phyloP scores from a whole-genome alignment of 768 basidiomycete species.

The Xerocomus brunneocitrinus region DNA sequence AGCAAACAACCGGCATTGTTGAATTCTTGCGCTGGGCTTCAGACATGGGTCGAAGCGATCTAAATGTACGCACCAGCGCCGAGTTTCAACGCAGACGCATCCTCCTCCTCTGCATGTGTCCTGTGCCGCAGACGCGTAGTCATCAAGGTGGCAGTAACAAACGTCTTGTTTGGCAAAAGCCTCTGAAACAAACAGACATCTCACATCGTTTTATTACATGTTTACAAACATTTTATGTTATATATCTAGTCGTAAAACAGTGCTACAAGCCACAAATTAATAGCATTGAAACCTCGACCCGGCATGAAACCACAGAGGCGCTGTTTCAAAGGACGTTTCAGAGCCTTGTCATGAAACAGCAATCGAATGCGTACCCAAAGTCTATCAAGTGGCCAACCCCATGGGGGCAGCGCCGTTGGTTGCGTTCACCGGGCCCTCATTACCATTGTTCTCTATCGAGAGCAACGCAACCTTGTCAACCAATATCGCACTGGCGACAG shows the following conservation, averaged over 20 bases:
- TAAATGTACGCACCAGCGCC: slow-evolving; percentile 51
- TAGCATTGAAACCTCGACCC: slow-evolving; percentile 28
- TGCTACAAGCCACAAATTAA: slow-evolving; percentile 24
- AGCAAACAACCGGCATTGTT: slow-evolving; percentile 88
- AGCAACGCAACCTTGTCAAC: slow-evolving; percentile 36
- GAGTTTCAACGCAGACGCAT: slow-evolving; percentile 79
- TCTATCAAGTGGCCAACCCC: slow-evolving; percentile 27
- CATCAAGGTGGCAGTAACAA: slow-evolving; percentile 47
- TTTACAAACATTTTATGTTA: slow-evolving; percentile 35
- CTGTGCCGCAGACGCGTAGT: slow-evolving; percentile 61
- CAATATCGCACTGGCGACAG: slow-evolving; percentile 33
- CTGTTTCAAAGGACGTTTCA: slow-evolving; percentile 4
- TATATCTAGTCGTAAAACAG: slow-evolving; percentile 32
- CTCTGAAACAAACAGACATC: slow-evolving; percentile 23
- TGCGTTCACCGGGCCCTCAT: slow-evolving; percentile 7
- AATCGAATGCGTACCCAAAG: slow-evolving; percentile 12
- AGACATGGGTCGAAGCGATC: background rate
- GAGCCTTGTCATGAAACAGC: background rate
- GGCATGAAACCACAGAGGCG: slow-evolving; percentile 18
- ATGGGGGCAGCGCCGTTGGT: slow-evolving; percentile 14
- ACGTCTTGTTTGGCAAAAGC: slow-evolving; percentile 31
- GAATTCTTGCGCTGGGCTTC: slow-evolving; percentile 53
- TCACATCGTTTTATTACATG: slow-evolving; percentile 29
- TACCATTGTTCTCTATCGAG: slow-evolving; percentile 31
- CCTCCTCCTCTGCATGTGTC: slow-evolving; percentile 71